Base-by-base conservation (phyloP, 768 basidiomycete genomes). In the Nidularia sp. region DNA sequence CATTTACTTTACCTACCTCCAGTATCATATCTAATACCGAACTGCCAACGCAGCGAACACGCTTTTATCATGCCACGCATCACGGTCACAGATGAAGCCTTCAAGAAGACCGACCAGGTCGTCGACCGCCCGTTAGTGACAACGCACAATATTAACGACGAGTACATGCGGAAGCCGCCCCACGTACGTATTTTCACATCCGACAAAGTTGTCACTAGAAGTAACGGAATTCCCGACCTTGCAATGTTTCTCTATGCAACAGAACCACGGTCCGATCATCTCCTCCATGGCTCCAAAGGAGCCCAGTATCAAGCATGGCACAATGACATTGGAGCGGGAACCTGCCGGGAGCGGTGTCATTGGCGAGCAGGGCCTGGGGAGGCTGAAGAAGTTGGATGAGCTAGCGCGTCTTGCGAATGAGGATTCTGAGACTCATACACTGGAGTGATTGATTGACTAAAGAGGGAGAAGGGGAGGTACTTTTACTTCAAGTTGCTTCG, bases 101-200 rank as follows among this genome's bases (percentile, higher is more conserved):
- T 61, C 53, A 66, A 61, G 47, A 60, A 63, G 55, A 45, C 55
- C 43, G 56, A 60, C 18, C 55, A 56, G 34, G 55, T 61, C 41
- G 55, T 61, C 22, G 61, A 54, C 2, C 55, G 44, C 12, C 59
- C 63, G 2, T 35, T 12, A 32, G 56, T 56, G 36, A 63, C 59
- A 8, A 50, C 57, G 8, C 48, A 55, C 29, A 60, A 64, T 39
- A 60, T 63, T 39, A 59, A 62, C 35, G 61, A 64, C 10, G 59
- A 61, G 13, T 62, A 62, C 42, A 47, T 58, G 15, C 55, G 55
- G 3, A 12, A 62, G 18, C 58, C 63, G 34, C 61, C 62, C 6
- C 49, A 61, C 22, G 64, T 62, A 46, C 18, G 53, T 48, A 10
- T 33, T n/a, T 36, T 8, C n/a, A 25, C 10, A 18, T 22, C 39